A percentile compares a stretch with the other conserved stretches of the same genome.
Conservation (phyloP, 2,329 filamentous ascomycete species). For the Mycosphaerella sp. region DNA sequence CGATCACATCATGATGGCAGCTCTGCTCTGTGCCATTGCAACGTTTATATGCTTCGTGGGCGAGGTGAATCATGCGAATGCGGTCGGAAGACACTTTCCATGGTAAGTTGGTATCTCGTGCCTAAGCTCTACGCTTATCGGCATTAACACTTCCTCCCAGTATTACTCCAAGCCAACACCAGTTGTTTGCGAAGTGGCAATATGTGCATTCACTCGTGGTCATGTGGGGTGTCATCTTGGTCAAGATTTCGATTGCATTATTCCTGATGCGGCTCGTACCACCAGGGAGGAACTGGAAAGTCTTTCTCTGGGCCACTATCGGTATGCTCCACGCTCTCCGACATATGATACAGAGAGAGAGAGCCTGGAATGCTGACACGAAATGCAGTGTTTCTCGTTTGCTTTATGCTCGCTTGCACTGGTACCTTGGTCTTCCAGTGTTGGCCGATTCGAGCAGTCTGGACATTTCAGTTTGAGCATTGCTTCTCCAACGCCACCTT, state of each 20-base stretch:
- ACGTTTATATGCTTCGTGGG: slow-evolving; percentile 41
- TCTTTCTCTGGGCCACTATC: slow-evolving; percentile 40
- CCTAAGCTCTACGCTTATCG: background rate
- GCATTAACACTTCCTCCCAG: background rate
- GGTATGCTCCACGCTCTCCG: slow-evolving; percentile 30
- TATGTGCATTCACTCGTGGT: slow-evolving; percentile 45
- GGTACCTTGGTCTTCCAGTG: slow-evolving; percentile 47
- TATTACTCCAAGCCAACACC: slow-evolving; percentile 28
- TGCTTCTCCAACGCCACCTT: slow-evolving; percentile 41
- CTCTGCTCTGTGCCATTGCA: slow-evolving; percentile 34
- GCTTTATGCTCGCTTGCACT: slow-evolving; percentile 40
- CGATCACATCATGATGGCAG: slow-evolving; percentile 43
- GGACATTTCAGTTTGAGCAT: slow-evolving; percentile 38
- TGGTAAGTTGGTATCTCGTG: background rate
- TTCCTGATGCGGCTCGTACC: slow-evolving; percentile 43
- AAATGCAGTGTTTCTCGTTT: slow-evolving; percentile 37
- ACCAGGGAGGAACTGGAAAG: slow-evolving; percentile 36
- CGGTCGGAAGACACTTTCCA: background rate
- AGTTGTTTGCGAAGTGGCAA: slow-evolving; percentile 37
- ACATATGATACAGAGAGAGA: background rate
- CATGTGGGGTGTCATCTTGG: slow-evolving; percentile 40
- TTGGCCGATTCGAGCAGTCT: slow-evolving; percentile 40
- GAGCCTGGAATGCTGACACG: slow-evolving; percentile 14
- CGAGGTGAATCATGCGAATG: slow-evolving; percentile 36
- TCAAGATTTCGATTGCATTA: slow-evolving; percentile 46